phyloP scores from a whole-genome alignment of 208 protist species.

The Leishmania tropica region DNA sequence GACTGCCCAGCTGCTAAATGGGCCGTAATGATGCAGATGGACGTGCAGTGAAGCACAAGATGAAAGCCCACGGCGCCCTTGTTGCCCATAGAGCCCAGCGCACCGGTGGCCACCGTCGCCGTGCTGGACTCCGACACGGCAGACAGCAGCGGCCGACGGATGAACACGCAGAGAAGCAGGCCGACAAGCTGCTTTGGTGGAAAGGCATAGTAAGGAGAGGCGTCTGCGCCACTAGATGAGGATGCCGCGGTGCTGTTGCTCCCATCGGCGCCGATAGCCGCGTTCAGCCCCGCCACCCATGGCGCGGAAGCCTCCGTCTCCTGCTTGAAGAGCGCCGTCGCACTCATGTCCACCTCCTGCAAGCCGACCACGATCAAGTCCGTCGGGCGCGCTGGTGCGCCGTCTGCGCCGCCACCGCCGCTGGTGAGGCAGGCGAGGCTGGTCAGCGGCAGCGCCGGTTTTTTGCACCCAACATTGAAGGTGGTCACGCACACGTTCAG shows the following conservation, averaged over 20 bases:
- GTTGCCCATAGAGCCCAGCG: conserved; percentile 89
- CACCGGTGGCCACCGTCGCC: conserved; percentile 78
- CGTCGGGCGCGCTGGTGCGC: conserved; percentile 24
- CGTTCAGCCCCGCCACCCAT: conserved; percentile 66
- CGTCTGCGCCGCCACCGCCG: conserved; percentile 8
- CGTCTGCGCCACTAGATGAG: background rate
- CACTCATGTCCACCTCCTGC: conserved; percentile 94
- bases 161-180: conserved; percentile 78
- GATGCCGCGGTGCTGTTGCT: conserved; percentile 14
- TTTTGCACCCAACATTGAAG: conserved; percentile 90
- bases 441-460: conserved; percentile 50
- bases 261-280: conserved; percentile 57
- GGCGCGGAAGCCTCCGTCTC: conserved; percentile 81
- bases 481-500: conserved; percentile 70
- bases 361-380: conserved; percentile 86
- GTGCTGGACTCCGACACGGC: conserved; percentile 59
- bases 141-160: conserved; percentile 67
- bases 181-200: conserved; percentile 87
- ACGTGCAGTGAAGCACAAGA: conserved; percentile 75
- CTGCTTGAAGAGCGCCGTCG: conserved; percentile 82
- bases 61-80: conserved; percentile 91
- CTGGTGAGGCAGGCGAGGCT: conserved; percentile 31
- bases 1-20: conserved; percentile 94
- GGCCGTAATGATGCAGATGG: conserved; percentile 88
- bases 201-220: conserved; percentile 70